Conservation (phyloP, 2,329 filamentous ascomycete species). For the Pseudocercospora vitis region DNA sequence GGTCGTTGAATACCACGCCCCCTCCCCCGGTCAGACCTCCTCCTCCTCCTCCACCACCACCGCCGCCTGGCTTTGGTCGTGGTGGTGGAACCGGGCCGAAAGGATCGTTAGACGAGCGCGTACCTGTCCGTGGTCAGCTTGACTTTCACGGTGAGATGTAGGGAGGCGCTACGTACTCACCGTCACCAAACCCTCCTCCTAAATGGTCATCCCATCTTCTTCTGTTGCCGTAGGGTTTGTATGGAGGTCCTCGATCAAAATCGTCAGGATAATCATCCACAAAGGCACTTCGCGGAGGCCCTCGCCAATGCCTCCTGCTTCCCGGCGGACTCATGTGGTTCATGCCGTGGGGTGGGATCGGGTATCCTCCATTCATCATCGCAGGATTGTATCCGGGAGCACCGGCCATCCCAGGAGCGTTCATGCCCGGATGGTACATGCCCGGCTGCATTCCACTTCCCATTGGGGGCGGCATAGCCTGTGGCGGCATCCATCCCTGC, state of each 20-base stretch:
- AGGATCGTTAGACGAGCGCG: slow-evolving; percentile 1
- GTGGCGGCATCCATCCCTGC: slow-evolving; percentile 2
- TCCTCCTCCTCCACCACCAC: no score
- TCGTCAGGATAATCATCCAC: not conserved
- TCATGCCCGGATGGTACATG: not conserved
- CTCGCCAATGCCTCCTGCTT: not conserved
- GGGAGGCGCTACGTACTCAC: slow-evolving; percentile 3
- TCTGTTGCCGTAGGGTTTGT: not conserved
- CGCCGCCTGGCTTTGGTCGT: not conserved
- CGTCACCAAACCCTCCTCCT: not conserved
- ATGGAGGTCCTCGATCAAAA: not conserved
- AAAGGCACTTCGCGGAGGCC: not conserved
- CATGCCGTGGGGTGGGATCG: not conserved
- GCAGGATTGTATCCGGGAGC: not conserved
- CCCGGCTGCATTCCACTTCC: slow-evolving; percentile 9
- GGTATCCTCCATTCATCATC: not conserved
- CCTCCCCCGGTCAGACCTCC: not conserved
- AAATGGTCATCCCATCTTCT: not conserved
- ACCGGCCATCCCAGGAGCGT: not conserved
- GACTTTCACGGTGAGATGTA: rapidly evolving
- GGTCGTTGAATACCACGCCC: not conserved
- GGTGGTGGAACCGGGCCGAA: not conserved
- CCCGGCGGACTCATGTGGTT: not conserved
- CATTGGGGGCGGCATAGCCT: not conserved
- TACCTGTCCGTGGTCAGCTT: not conserved